These are phyloP conservation scores for Pseudisothecium myosuroides DNA, from an alignment of 225 moss, liverwort and hornwort species.

Conservation along the genomic window DNA sequence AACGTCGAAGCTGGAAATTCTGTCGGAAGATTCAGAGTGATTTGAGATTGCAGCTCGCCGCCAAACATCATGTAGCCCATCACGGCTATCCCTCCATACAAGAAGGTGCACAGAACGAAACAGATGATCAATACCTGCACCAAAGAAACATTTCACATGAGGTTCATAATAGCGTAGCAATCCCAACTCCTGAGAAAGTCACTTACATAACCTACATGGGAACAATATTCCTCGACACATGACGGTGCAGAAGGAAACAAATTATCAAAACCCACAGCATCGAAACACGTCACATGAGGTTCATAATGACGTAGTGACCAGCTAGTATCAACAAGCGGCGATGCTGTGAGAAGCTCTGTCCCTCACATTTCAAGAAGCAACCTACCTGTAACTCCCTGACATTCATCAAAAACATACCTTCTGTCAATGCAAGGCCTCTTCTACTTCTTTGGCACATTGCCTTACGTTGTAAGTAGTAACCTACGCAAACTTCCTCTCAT, in stretches of 20 bases:
- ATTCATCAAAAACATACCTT: neutral
- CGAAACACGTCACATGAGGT: neutral
- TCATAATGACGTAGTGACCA: neutral
- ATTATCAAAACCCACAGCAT: constrained; percentile 38
- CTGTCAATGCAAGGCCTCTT: neutral
- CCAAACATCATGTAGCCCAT: constrained; percentile 92
- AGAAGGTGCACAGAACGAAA: constrained; percentile 54
- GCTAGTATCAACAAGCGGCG: neutral
- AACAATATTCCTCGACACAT: neutral
- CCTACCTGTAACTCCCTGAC: neutral
- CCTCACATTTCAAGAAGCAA: neutral
- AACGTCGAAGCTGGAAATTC: constrained; percentile 43
- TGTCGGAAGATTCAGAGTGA: constrained; percentile 66
- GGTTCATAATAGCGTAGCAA: neutral
- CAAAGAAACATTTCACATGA: neutral
- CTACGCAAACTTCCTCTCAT: neutral
- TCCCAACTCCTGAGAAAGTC: neutral
- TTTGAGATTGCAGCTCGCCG: constrained; percentile 55
- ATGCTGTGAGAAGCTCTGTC: neutral
- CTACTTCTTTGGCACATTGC: neutral
- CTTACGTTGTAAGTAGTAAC: neutral
- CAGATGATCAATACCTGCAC: constrained; percentile 69
- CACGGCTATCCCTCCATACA: constrained; percentile 71
- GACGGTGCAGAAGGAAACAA: neutral
- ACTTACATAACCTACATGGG: neutral